Evolutionary conservation across 345 rosid species (phyloP).

Genomic region (Cardamine occulta): DNA sequence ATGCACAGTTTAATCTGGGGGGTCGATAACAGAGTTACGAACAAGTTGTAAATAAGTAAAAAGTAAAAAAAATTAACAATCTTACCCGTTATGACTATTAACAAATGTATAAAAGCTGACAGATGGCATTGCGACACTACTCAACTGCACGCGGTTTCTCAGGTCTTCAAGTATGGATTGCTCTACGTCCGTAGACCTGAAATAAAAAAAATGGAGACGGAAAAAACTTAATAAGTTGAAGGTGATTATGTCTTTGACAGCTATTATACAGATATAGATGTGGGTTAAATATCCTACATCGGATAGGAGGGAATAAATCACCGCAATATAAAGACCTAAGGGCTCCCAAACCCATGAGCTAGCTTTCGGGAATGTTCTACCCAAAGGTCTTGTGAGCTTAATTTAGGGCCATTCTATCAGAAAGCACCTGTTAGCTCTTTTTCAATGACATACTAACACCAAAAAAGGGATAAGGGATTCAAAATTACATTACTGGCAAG

Average conservation of each 20-base stretch:
- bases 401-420: neutral
- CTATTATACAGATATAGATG: neutral
- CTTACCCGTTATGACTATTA: slow-evolving; percentile 89
- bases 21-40: slow-evolving; percentile 26
- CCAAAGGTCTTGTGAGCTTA: neutral
- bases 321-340: neutral
- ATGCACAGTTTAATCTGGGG: slow-evolving; percentile 79
- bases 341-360: neutral
- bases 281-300: neutral
- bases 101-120: slow-evolving; percentile 93
- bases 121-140: slow-evolving; percentile 78
- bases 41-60: slow-evolving; percentile 9
- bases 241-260: slow-evolving; percentile 12
- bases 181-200: slow-evolving; percentile 85
- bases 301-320: neutral
- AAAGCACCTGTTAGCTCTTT: neutral
- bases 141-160: slow-evolving; percentile 92
- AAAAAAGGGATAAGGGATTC: slow-evolving; percentile 31
- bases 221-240: slow-evolving; percentile 5
- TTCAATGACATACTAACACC: slow-evolving; percentile 19
- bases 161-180: slow-evolving; percentile 93
- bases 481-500: slow-evolving; percentile 82
- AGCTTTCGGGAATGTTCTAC: neutral
- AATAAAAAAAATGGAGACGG: neutral
- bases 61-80: slow-evolving; percentile 14